phyloP scores from a whole-genome alignment of 2,329 filamentous ascomycete genomes.

The Taxawa tesnikishii region DNA sequence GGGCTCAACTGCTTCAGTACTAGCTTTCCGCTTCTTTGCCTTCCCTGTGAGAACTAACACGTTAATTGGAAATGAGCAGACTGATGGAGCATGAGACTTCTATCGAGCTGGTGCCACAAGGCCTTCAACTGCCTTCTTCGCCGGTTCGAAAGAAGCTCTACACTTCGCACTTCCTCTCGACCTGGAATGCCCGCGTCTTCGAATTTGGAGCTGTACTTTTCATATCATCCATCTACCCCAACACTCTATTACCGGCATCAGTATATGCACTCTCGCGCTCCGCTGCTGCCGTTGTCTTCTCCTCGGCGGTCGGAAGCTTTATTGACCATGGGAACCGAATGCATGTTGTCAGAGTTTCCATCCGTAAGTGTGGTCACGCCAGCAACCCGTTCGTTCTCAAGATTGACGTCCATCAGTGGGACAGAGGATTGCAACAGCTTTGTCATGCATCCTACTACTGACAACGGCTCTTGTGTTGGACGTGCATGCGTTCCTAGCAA shows the following conservation, averaged over 20 bases:
- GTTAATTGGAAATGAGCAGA: too few species aligned
- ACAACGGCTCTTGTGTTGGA: slow-evolving; percentile 6
- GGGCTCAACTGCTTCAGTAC: too few species aligned
- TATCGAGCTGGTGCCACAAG: too few species aligned
- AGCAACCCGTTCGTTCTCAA: not conserved
- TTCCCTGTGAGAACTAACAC: too few species aligned
- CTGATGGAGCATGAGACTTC: too few species aligned
- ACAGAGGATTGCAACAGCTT: slow-evolving; percentile 18
- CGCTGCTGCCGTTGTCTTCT: slow-evolving; percentile 44
- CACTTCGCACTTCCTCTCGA: slow-evolving; percentile 33
- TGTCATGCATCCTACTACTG: slow-evolving; percentile 9
- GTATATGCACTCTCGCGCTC: slow-evolving; percentile 55
- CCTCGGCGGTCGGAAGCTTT: slow-evolving; percentile 44
- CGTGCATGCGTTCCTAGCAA: slow-evolving; percentile 5
- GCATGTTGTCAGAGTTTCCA: slow-evolving; percentile 24
- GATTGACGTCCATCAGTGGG: slow-evolving; percentile 12
- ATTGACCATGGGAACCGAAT: slow-evolving; percentile 42
- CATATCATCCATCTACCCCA: slow-evolving; percentile 30
- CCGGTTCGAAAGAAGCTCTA: slow-evolving; percentile 22
- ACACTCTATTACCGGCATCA: slow-evolving; percentile 53
- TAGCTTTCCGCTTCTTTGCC: too few species aligned
- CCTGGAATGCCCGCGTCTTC: slow-evolving; percentile 37
- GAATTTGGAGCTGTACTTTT: slow-evolving; percentile 40
- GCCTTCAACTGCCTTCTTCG: too few species aligned
- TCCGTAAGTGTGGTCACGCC: slow-evolving; percentile 11